Evolutionary conservation across 768 basidiomycete genomes (phyloP), one percentile per base, ranked within the genome.

Genomic region (Lepiota subincarnata): DNA sequence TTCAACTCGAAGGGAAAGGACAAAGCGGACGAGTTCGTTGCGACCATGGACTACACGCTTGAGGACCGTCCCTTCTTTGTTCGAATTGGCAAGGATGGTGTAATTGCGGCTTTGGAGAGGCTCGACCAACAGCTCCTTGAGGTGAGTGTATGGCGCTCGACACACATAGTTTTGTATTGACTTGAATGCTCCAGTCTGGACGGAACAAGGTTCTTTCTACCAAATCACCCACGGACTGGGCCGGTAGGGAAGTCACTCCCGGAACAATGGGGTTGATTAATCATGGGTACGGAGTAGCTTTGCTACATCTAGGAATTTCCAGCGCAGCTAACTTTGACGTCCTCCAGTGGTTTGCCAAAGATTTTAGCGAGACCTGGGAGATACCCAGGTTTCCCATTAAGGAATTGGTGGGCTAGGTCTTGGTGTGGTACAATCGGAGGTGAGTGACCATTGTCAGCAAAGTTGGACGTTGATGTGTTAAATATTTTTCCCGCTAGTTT

Each of bases 341-440:
- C 40, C 45, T 14, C 16, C 43, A 73, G 89, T 72, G 90, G 90
- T 54, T 73, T 82, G 34, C 91, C 91, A 2, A 89, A 90, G 70
- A 62, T 92, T 36, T 62, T 92, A 44, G 85, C 82, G 2, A 77
- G 74, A 40, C 84, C 90, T 3, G 90, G 90, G 26, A 83, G 87
- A 7, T 92, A 92, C 60, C 89, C 91, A 18, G 73, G 77, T 0
- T 83, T 83, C 65, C 88, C 88, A 10, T 71, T 89, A 44, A 75
- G 87, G 2, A 91, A 91, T 57, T 91, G 89, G 89, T 91, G 88
- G 87, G 89, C 89, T 3, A 77, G 90, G 13, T 64, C 73, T n/a
- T 92, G 82, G 80, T 64, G 68, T 49, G 90, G 88, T 14, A 84
- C 80, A 2, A 78, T 77, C 62, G 87, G 87, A 61, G 66, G 87